These are phyloP conservation scores for Proliferodiscus dingleyae DNA, from an alignment of 2,329 filamentous ascomycete species.

Conservation along the genomic window DNA sequence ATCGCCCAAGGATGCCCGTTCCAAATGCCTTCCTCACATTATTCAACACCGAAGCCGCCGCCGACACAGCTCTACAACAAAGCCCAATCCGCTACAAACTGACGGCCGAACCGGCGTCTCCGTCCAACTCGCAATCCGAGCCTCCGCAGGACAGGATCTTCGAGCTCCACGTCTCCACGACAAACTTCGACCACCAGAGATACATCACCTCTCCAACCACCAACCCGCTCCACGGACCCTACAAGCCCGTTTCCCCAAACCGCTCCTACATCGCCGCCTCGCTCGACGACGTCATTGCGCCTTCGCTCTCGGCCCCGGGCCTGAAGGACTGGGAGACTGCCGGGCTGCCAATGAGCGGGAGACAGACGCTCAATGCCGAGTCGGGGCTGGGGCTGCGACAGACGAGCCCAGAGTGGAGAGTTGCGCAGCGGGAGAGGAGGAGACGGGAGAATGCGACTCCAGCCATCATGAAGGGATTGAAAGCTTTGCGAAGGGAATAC, in stretches of 20 bases:
- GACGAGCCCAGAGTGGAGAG: slow-evolving; percentile 10
- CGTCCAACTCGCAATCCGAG: background rate
- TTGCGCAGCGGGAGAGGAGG: slow-evolving; percentile 8
- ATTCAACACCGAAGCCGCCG: slow-evolving; percentile 21
- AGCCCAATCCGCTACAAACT: slow-evolving; percentile 29
- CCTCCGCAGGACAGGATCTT: slow-evolving; percentile 17
- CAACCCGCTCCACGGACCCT: slow-evolving; percentile 28
- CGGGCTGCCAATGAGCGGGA: slow-evolving; percentile 2
- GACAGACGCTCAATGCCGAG: background rate
- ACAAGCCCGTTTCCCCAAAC: slow-evolving; percentile 14
- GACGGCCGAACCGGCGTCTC: slow-evolving; percentile 2
- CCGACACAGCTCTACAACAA: slow-evolving; percentile 17
- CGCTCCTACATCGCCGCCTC: slow-evolving; percentile 21
- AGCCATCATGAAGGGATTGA: slow-evolving; percentile 14
- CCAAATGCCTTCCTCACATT: slow-evolving; percentile 28
- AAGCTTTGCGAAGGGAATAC: slow-evolving; percentile 5
- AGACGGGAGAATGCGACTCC: slow-evolving; percentile 3
- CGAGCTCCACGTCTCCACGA: slow-evolving; percentile 19
- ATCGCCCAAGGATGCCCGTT: slow-evolving; percentile 16
- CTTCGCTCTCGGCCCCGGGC: slow-evolving; percentile 18
- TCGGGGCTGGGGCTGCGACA: background rate
- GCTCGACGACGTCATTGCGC: slow-evolving; percentile 16
- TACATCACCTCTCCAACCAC: slow-evolving; percentile 14
- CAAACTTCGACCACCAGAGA: slow-evolving; percentile 16
- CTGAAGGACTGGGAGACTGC: slow-evolving; percentile 31